Evolutionary conservation across 768 basidiomycete species (phyloP).

Genomic region (Glaciozyma martinii): DNA sequence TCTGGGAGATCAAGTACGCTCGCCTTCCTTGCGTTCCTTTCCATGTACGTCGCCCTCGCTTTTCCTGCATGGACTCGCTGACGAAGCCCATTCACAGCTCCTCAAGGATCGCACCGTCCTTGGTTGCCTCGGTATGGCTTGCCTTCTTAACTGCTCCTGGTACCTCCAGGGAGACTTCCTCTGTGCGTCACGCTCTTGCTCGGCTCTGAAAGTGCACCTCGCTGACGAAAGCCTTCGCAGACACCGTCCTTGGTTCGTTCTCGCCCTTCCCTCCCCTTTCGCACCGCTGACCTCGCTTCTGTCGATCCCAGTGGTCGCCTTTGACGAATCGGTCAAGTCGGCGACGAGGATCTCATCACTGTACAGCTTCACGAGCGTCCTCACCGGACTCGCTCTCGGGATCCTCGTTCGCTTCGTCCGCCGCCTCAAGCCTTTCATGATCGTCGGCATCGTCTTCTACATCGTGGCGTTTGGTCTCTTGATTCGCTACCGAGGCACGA

Average conservation of each 20-base stretch:
- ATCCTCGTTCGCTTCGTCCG: constrained; percentile 36
- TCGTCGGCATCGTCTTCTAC: constrained; percentile 35
- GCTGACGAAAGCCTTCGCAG: not conserved
- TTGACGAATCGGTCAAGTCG: too few species aligned
- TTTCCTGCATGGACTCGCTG: not conserved
- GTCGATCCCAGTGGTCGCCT: too few species aligned
- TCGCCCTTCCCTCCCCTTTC: too few species aligned
- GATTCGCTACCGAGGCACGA: constrained; percentile 34
- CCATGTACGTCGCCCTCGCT: not conserved
- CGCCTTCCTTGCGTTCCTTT: constrained; percentile 35
- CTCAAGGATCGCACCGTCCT: constrained; percentile 36
- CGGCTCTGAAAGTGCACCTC: not conserved
- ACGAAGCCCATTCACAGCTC: constrained; percentile 10
- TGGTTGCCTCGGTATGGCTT: constrained; percentile 36
- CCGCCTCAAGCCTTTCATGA: constrained; percentile 36
- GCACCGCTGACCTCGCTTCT: too few species aligned
- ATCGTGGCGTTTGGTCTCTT: constrained; percentile 36
- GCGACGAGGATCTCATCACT: constrained; percentile 31
- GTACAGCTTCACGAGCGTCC: constrained; percentile 37
- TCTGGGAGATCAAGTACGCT: constrained; percentile 35
- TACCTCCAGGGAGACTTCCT: constrained; percentile 32
- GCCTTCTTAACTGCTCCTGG: constrained; percentile 33
- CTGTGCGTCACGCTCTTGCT: not conserved
- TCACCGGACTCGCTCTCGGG: constrained; percentile 36
- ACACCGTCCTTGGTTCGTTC: too few species aligned